phyloP scores from a whole-genome alignment of 768 basidiomycete genomes.

The Russula sp. region DNA sequence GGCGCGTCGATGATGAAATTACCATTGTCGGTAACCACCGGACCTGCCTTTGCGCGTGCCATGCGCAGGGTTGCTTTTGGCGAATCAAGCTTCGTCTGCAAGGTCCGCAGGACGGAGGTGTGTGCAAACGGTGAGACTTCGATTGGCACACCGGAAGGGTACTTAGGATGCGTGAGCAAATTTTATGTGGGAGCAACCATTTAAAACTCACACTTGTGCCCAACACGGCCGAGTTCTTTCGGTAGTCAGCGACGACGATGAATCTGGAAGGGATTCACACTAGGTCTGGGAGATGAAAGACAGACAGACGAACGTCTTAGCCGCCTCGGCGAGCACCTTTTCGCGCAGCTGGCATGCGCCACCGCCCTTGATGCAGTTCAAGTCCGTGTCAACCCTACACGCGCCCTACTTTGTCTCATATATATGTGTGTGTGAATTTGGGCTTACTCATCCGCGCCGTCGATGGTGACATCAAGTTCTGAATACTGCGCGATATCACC shows the following conservation, averaged over 20 bases:
- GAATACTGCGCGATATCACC: slow-evolving; percentile 90
- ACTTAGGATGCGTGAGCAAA: slow-evolving; percentile 40
- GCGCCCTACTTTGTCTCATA: not conserved
- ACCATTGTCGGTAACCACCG: slow-evolving; percentile 94
- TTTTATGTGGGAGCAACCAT: not conserved
- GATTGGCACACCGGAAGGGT: slow-evolving; percentile 82
- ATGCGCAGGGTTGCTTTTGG: slow-evolving; percentile 78
- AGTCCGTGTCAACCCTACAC: slow-evolving; percentile 67
- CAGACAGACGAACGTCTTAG: slow-evolving; percentile 53
- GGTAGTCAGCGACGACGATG: slow-evolving; percentile 88
- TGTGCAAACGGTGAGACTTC: slow-evolving; percentile 98
- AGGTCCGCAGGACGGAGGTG: slow-evolving; percentile 70
- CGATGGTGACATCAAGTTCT: slow-evolving; percentile 90
- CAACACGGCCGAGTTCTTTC: slow-evolving; percentile 81
- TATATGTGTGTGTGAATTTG: not conserved
- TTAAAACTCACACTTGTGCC: slow-evolving; percentile 65
- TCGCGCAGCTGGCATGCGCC: slow-evolving; percentile 95
- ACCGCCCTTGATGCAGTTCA: slow-evolving; percentile 96
- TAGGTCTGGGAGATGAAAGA: not conserved
- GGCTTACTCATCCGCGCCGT: slow-evolving; percentile 92
- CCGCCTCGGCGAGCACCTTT: slow-evolving; percentile 96
- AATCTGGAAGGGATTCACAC: slow-evolving; percentile 41
- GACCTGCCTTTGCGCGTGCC: slow-evolving; percentile 91
- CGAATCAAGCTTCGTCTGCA: slow-evolving; percentile 51
- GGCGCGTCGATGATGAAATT: slow-evolving; percentile 98